These are phyloP conservation scores for Ophiocordyceps unilateralis DNA, from an alignment of 2,329 filamentous ascomycete species.

Conservation along the genomic window DNA sequence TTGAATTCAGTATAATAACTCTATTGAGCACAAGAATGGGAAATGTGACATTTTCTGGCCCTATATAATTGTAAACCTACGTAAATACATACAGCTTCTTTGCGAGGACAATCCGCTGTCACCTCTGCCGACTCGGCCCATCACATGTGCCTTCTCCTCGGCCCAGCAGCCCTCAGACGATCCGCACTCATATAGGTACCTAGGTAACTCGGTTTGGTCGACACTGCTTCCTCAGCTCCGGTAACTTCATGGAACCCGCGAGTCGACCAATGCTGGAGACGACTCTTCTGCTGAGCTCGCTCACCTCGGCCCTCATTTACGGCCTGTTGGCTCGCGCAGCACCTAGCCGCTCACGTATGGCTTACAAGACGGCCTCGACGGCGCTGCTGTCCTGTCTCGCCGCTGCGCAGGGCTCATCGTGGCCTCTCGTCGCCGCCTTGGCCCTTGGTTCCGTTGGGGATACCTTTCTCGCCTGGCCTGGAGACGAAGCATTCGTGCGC, in stretches of 20 bases:
- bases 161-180: too few species aligned
- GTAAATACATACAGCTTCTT: too few species aligned
- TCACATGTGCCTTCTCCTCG: too few species aligned
- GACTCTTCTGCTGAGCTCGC: not conserved
- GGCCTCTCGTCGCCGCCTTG: slow-evolving; percentile 11
- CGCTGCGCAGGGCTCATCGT: slow-evolving; percentile 3
- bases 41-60: too few species aligned
- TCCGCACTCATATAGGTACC: too few species aligned
- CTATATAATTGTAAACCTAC: too few species aligned
- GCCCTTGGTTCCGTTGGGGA: slow-evolving; percentile 16
- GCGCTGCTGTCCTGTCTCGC: slow-evolving; percentile 11
- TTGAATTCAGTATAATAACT: too few species aligned
- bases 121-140: too few species aligned
- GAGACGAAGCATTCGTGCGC: slow-evolving; percentile 13
- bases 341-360: slow-evolving; percentile 12
- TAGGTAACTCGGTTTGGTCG: too few species aligned
- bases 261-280: not conserved
- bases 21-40: too few species aligned
- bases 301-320: slow-evolving; percentile 4
- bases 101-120: too few species aligned
- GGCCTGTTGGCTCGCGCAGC: slow-evolving; percentile 4
- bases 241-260: not conserved
- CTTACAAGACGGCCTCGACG: slow-evolving; percentile 14
- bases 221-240: too few species aligned
- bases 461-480: slow-evolving; percentile 17